A percentile compares a stretch with the other conserved stretches of the same genome.
Evolutionary conservation across 768 basidiomycete species (phyloP).

Genomic region (Plicaturopsis crispa): DNA sequence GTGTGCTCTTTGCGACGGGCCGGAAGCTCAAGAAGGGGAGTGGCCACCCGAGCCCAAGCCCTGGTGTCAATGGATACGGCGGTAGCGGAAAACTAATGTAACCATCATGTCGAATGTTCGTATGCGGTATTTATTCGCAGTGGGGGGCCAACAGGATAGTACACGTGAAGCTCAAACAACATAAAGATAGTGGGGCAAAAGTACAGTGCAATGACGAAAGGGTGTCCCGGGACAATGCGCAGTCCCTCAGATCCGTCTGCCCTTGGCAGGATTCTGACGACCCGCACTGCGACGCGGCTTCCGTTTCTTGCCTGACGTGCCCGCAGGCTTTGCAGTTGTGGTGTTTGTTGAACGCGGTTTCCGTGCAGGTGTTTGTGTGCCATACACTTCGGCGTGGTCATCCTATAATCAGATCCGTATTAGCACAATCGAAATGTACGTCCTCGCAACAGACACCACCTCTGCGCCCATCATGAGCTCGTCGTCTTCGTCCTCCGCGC

Average conservation of each 20-base stretch:
- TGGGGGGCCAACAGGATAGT: not conserved
- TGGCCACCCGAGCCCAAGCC: conserved; percentile 2
- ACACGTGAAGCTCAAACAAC: not conserved
- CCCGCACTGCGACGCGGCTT: too few relatives aligned
- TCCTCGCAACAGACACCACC: conserved; percentile 23
- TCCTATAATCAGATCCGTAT: conserved; percentile 19
- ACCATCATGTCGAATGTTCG: not conserved
- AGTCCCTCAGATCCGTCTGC: too few relatives aligned
- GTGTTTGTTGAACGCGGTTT: too few relatives aligned
- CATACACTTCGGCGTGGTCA: conserved; percentile 29
- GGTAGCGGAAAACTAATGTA: conserved; percentile 22
- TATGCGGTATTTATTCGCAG: not conserved
- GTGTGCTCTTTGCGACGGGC: conserved; percentile 77
- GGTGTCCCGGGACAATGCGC: too few relatives aligned
- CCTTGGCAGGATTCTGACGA: too few relatives aligned
- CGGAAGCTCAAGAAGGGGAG: conserved; percentile 60
- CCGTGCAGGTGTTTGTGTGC: too few relatives aligned
- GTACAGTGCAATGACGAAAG: not conserved
- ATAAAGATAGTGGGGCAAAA: not conserved
- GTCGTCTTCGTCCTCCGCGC: conserved; percentile 41
- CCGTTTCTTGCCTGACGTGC: not conserved
- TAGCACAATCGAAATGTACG: not conserved
- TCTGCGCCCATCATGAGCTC: conserved; percentile 56
- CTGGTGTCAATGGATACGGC: conserved; percentile 15
- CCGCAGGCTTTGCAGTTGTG: not conserved